Conservation (phyloP, 257 asterid genomes). For the Leptodermis oblonga region DNA sequence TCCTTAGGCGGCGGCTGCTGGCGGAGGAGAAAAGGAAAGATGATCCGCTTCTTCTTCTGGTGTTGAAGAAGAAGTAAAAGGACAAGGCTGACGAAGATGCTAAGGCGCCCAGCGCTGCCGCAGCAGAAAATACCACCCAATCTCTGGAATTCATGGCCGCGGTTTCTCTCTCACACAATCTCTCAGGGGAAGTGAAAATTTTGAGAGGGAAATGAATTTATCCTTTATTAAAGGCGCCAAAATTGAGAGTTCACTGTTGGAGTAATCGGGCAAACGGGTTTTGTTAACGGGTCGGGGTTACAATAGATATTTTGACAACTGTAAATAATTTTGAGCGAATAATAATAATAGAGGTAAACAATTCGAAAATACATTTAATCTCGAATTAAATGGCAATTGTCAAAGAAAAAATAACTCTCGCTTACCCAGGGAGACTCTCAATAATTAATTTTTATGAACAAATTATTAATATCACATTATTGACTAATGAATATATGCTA, state of each 20-base stretch:
- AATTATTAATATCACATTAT: no score
- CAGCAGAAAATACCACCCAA: constrained; percentile 48
- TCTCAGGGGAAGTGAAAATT: background rate
- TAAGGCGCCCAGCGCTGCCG: constrained; percentile 55
- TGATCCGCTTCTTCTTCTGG: constrained; percentile 26
- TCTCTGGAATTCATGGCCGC: constrained; percentile 60
- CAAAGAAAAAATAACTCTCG: no score
- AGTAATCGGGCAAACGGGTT: no score
- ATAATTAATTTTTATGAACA: no score
- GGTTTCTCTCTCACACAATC: background rate
- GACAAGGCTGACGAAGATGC: constrained; percentile 48
- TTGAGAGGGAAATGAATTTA: background rate
- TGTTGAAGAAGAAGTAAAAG: constrained; percentile 32
- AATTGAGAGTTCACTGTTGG: background rate
- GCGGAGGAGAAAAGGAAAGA: constrained; percentile 4
- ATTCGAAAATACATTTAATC: no score
- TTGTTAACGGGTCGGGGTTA: no score
- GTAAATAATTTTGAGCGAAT: no score
- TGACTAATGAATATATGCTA: no score
- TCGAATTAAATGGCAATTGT: no score
- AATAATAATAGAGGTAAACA: no score
- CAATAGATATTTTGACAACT: no score
- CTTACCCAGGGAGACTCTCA: no score
- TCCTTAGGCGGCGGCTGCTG: background rate
- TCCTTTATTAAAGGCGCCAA: constrained; percentile 12